Conservation (phyloP, 805 yeast species). For the Ascoidea asiatica region DNA sequence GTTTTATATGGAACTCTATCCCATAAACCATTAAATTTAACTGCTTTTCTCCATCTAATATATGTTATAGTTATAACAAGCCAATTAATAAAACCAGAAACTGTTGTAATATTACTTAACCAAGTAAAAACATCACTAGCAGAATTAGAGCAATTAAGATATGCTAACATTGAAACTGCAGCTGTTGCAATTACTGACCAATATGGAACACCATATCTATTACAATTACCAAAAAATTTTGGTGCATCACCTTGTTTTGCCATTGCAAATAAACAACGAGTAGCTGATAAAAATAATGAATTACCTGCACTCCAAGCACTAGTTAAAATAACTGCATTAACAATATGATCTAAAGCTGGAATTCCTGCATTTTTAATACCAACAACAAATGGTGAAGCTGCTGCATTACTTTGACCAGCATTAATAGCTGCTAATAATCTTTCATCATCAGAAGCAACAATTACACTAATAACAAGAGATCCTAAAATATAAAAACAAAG, state of each 20-base stretch:
- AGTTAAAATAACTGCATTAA: conserved; percentile 55
- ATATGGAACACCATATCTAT: conserved; percentile 45
- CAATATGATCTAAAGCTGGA: conserved; percentile 48
- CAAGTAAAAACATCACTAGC: conserved; percentile 49
- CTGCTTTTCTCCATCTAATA: conserved; percentile 47
- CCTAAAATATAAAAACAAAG: conserved; percentile 51
- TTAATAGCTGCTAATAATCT: conserved; percentile 17
- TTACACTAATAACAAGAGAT: conserved; percentile 53
- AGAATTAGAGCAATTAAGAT: conserved; percentile 32
- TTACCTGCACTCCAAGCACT: conserved; percentile 73
- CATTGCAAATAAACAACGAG: conserved; percentile 53
- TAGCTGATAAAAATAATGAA: conserved; percentile 60
- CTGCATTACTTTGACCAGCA: conserved; percentile 23
- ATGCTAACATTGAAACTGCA: conserved; percentile 44
- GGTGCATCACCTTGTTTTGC: conserved; percentile 51
- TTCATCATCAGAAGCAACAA: conserved; percentile 58
- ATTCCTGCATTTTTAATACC: conserved; percentile 63
- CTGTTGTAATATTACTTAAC: conserved; percentile 54
- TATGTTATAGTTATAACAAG: conserved; percentile 45
- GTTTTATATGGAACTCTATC: conserved; percentile 55
- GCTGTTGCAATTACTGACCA: conserved; percentile 41
- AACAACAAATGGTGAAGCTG: conserved; percentile 61
- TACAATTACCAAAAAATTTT: conserved; percentile 31
- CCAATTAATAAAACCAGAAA: conserved; percentile 60
- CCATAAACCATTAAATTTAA: conserved; percentile 33